These are phyloP conservation scores for Phytophthora podocarpi DNA, from an alignment of 352 stramenopile species.

Conservation along the genomic window DNA sequence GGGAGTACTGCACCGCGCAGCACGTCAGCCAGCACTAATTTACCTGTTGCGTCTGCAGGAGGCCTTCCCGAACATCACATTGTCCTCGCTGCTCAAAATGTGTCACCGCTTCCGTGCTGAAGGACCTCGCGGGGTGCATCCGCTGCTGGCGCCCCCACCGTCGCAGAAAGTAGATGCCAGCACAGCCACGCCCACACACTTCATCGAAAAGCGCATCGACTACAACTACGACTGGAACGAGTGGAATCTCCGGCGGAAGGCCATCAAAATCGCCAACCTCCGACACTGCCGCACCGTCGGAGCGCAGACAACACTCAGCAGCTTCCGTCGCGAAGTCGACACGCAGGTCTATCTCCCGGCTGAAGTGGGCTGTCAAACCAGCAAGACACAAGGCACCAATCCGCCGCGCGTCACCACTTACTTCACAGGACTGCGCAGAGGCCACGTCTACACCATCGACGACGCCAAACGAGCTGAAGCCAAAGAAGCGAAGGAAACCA, in stretches of 20 bases:
- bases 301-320: conserved; percentile 89
- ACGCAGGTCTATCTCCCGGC: conserved; percentile 87
- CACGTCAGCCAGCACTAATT: conserved; percentile 89
- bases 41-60: conserved; percentile 91
- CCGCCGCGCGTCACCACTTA: conserved; percentile 78
- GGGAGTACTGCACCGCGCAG: conserved; percentile 70
- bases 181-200: conserved; percentile 92
- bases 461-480: conserved; percentile 35
- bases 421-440: conserved; percentile 69
- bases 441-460: conserved; percentile 39
- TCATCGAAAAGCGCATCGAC: conserved; percentile 92
- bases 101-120: conserved; percentile 49
- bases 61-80: conserved; percentile 77
- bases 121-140: conserved; percentile 51
- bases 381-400: conserved; percentile 82
- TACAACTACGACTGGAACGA: conserved; percentile 95
- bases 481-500: conserved; percentile 26
- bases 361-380: conserved; percentile 81
- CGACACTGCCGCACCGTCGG: conserved; percentile 88
- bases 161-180: conserved; percentile 84
- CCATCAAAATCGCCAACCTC: conserved; percentile 92
- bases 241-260: conserved; percentile 90
- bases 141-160: conserved; percentile 51
- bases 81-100: conserved; percentile 75
- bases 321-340: conserved; percentile 88